Conservation (phyloP, 2,329 filamentous ascomycete species). For the Trichophyton benhamiae region DNA sequence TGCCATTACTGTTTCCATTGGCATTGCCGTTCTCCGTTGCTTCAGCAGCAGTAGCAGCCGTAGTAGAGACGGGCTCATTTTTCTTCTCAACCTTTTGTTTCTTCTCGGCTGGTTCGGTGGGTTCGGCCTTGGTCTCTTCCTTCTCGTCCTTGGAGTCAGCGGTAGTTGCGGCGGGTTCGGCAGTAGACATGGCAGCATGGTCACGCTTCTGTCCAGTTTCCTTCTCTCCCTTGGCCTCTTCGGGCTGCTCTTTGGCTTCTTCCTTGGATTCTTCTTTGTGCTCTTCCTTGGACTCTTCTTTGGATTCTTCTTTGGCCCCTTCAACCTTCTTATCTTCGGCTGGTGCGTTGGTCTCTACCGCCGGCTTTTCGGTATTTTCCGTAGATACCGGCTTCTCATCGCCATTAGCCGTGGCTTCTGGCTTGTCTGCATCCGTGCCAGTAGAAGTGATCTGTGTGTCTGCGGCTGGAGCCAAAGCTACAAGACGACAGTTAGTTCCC, state of each 20-base stretch:
- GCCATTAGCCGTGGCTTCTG: neutral
- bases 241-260: neutral
- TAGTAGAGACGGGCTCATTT: conserved; percentile 13
- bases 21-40: conserved; percentile 6
- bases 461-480: neutral
- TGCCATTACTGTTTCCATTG: conserved; percentile 9
- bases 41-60: neutral
- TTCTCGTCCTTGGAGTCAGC: conserved; percentile 1
- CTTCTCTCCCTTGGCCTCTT: neutral
- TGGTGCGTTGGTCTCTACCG: neutral
- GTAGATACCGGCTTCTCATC: neutral
- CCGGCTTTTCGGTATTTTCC: neutral
- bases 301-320: neutral
- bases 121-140: conserved; percentile 1
- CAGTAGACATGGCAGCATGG: conserved; percentile 11
- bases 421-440: neutral
- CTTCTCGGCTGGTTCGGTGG: conserved; percentile 21
- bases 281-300: neutral
- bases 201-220: conserved; percentile 19
- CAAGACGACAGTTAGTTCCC: neutral
- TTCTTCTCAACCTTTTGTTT: conserved; percentile 24
- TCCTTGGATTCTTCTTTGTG: neutral
- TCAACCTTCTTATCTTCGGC: neutral
- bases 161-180: neutral
- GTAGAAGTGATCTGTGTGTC: neutral